Base-by-base conservation (phyloP, 23 red algal genomes). In the Gracilaria gracilis region DNA sequence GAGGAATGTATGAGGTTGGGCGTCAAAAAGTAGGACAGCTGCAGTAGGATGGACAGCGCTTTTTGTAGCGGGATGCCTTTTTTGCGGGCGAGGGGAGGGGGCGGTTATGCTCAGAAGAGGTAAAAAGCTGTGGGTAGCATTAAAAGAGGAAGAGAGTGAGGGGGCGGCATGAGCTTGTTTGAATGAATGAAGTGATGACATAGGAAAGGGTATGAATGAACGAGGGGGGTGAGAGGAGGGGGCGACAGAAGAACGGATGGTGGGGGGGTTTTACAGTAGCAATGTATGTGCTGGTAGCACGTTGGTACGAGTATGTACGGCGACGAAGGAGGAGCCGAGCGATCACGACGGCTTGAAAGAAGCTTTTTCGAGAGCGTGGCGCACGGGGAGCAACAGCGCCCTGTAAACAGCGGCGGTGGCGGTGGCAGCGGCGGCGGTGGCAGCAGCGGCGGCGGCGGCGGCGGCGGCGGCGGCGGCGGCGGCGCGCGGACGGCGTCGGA, bases 141-240 rank as follows among this genome's bases (percentile, higher is more conserved):
- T 36, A 50, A 51, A 51, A 47, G 75, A 80, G 57, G 75, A 80
- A 61, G 57, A 1, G 73, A 50, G 75, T 55, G 73, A 79, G 73
- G 9, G 32, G 28, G 27, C 39, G 73, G 34, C 32, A 39, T 8
- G 25, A 29, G 73, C 9, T 53, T 55, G n/a, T n/a, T n/a, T n/a
- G n/a, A n/a, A n/a, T 24, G 8, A 28, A 28, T 31, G 9, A 35
- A 12, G 55, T 13, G 25, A 21, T 53, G 28, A 65, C 61, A 65
- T 65, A 65, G 61, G 14, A 31, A 27, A 14, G 4, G 25, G 61
- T 11, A 32, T 65, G 23, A 65, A 65, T 65, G 61, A 48, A 48
- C 44, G 44, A 12, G 7, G 44, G 44, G 7, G 12, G 5, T 5
- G 12, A 48, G 44, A 58, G 61, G 33, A 65, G 61, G 61, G 33